These are phyloP conservation scores for Lentinus brumalis DNA, from an alignment of 768 basidiomycete genomes.

Conservation along the genomic window DNA sequence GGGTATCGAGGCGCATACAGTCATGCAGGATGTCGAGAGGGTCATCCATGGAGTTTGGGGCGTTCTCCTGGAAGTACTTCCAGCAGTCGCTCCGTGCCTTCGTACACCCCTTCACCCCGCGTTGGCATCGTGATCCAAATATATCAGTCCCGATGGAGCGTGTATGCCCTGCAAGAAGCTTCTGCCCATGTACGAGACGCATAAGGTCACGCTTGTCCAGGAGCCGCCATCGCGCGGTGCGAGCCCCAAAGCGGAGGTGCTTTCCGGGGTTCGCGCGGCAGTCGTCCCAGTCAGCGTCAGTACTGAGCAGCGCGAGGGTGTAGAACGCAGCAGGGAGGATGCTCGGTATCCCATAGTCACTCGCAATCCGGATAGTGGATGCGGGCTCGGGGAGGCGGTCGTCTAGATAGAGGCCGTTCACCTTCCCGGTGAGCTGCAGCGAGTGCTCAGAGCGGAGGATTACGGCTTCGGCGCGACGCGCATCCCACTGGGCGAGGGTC, in stretches of 20 bases:
- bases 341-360: conserved; percentile 28
- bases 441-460: conserved; percentile 32
- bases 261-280: conserved; percentile 30
- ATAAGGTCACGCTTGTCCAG: conserved; percentile 33
- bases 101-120: conserved; percentile 28
- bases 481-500: conserved; percentile 34
- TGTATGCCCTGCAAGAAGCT: conserved; percentile 31
- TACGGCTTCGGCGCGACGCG: conserved; percentile 28
- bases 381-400: conserved; percentile 35
- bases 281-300: conserved; percentile 33
- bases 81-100: conserved; percentile 32
- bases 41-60: conserved; percentile 34
- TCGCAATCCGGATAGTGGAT: conserved; percentile 31
- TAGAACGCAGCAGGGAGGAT: conserved; percentile 35
- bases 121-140: conserved; percentile 29
- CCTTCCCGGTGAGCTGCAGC: conserved; percentile 28
- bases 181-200: conserved; percentile 33
- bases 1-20: conserved; percentile 29
- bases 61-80: conserved; percentile 36
- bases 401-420: conserved; percentile 32
- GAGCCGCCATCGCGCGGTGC: conserved; percentile 32
- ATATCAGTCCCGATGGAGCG: conserved; percentile 32
- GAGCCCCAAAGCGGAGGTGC: conserved; percentile 33
- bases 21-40: conserved; percentile 33
- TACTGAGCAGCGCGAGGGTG: conserved; percentile 29